Evolutionary conservation across 306 rosid genomes (phyloP).

Genomic region (Lathyrus oleraceus): DNA sequence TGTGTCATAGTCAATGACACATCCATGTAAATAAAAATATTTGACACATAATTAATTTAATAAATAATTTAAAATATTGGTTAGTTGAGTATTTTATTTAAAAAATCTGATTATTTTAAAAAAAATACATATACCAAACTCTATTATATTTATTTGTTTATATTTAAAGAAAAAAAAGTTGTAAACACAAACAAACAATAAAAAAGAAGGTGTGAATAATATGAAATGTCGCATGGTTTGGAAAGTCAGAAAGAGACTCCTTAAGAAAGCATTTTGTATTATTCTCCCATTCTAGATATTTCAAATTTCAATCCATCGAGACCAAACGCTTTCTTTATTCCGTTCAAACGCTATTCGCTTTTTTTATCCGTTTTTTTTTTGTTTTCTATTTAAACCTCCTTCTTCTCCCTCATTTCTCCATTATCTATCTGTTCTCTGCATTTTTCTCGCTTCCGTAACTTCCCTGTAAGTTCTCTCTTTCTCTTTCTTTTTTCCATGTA

Average conservation of each 20-base stretch:
- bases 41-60: no score
- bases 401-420: neutral
- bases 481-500: neutral
- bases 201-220: neutral
- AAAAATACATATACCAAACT: no score
- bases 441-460: neutral
- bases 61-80: no score
- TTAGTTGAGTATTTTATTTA: no score
- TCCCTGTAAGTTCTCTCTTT: neutral
- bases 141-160: no score
- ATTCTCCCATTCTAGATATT: neutral
- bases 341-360: neutral
- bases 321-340: neutral
- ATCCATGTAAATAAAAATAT: no score
- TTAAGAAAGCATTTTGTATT: neutral
- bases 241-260: neutral
- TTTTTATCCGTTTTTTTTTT: neutral
- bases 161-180: no score
- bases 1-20: no score
- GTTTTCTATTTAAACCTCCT: neutral
- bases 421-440: neutral
- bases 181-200: no score
- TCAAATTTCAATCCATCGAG: neutral
- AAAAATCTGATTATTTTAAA: no score
- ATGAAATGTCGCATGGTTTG: neutral